These are phyloP conservation scores for Haberlea rhodopensis DNA, from an alignment of 257 asterid species.

Conservation along the genomic window DNA sequence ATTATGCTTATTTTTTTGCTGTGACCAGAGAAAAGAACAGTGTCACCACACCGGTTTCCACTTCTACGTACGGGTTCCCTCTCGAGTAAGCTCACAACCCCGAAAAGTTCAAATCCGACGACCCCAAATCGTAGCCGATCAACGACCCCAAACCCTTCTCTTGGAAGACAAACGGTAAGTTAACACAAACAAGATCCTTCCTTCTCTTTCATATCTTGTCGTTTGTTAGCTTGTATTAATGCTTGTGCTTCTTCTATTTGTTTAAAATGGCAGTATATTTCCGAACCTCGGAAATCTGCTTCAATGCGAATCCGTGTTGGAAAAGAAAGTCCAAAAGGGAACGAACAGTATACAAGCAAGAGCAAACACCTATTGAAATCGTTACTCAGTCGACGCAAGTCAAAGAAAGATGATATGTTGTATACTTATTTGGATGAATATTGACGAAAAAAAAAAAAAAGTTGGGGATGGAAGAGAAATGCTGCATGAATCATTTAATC, in stretches of 20 bases:
- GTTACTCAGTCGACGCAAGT: slow-evolving; percentile 80
- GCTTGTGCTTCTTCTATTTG: slow-evolving; percentile 14
- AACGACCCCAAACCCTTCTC: slow-evolving; percentile 63
- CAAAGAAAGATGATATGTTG: slow-evolving; percentile 80
- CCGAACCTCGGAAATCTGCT: slow-evolving; percentile 76
- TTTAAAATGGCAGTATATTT: slow-evolving; percentile 45
- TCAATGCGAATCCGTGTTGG: slow-evolving; percentile 74
- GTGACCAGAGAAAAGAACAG: slow-evolving; percentile 62
- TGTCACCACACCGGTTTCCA: slow-evolving; percentile 83
- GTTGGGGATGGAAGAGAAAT: background rate
- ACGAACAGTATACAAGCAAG: slow-evolving; percentile 62
- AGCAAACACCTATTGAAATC: slow-evolving; percentile 88
- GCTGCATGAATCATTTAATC: slow-evolving; percentile 4
- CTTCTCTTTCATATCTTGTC: background rate
- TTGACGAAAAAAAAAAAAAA: slow-evolving; percentile 30
- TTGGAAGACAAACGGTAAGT: slow-evolving; percentile 61
- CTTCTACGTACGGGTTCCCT: slow-evolving; percentile 75
- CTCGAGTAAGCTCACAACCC: slow-evolving; percentile 64
- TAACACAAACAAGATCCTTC: slow-evolving; percentile 1
- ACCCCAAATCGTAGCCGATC: no score
- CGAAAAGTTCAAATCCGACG: slow-evolving; percentile 64
- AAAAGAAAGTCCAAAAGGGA: slow-evolving; percentile 52
- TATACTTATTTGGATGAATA: slow-evolving; percentile 92
- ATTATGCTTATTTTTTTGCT: slow-evolving; percentile 16
- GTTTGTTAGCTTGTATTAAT: slow-evolving; percentile 10